Conservation (phyloP, 2,329 filamentous ascomycete genomes). For the Trichoderma harzianum region DNA sequence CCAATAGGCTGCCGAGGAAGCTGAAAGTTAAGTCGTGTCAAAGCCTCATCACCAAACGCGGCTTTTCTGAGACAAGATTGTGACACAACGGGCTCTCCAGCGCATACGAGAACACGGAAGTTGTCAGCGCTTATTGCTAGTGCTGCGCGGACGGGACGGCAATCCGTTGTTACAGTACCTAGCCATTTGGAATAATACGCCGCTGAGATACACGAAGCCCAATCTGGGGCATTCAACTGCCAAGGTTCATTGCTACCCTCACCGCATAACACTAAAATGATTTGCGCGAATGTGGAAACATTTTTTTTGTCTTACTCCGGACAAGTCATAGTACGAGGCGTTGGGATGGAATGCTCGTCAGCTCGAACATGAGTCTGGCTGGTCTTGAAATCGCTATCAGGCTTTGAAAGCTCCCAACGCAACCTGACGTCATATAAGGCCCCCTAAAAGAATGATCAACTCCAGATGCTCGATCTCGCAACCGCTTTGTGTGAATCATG, state of each 20-base stretch:
- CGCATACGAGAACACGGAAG: neutral
- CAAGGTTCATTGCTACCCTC: neutral
- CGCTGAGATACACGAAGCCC: neutral
- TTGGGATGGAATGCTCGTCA: neutral
- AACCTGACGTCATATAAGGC: constrained; percentile 15
- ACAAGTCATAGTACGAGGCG: neutral
- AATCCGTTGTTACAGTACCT: neutral
- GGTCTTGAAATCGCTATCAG: neutral
- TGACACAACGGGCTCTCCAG: neutral
- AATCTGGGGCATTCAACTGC: neutral
- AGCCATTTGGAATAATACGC: neutral
- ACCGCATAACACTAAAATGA: neutral
- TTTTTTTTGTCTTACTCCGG: neutral
- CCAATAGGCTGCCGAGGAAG: neutral
- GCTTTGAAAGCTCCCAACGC: neutral
- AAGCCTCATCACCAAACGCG: constrained; percentile 1
- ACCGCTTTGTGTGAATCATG: neutral
- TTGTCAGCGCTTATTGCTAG: constrained; percentile 3
- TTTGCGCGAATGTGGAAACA: neutral
- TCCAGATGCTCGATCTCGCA: neutral
- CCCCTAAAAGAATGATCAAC: neutral
- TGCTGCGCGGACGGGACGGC: neutral
- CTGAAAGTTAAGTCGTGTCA: neutral
- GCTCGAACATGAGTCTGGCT: neutral
- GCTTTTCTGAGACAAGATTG: neutral